phyloP scores from a whole-genome alignment of 768 basidiomycete genomes.

The Naematelia encephala region DNA sequence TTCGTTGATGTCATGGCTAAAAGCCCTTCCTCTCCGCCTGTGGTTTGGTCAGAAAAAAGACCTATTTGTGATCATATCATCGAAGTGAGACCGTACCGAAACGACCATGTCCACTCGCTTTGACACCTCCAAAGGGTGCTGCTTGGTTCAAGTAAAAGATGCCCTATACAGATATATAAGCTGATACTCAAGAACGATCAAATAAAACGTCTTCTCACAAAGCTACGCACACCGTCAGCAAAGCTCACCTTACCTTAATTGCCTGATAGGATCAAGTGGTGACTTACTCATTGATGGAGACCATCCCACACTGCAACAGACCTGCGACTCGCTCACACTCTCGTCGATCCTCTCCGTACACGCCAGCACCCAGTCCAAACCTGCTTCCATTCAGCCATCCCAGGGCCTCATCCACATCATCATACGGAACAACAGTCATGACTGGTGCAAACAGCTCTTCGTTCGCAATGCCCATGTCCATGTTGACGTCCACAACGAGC shows the following conservation, averaged over 20 bases:
- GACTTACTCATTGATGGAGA: constrained; percentile 88
- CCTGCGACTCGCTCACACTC: constrained; percentile 76
- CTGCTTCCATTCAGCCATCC: constrained; percentile 80
- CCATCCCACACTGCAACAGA: constrained; percentile 89
- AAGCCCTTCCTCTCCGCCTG: constrained; percentile 90
- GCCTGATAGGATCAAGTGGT: no score
- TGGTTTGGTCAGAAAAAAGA: constrained; percentile 20
- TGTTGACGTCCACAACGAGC: constrained; percentile 72
- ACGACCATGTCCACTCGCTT: constrained; percentile 86
- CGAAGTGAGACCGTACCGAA: constrained; percentile 61
- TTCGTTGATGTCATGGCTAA: constrained; percentile 83
- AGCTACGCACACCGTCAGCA: constrained; percentile 16
- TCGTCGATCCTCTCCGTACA: constrained; percentile 82
- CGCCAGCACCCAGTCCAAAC: constrained; percentile 88
- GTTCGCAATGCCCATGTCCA: constrained; percentile 70
- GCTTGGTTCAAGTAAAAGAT: constrained; percentile 65
- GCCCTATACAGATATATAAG: constrained; percentile 56
- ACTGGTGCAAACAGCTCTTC: constrained; percentile 92
- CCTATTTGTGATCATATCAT: no score
- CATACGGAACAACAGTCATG: constrained; percentile 79
- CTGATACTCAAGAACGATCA: constrained; percentile 33
- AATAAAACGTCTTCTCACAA: constrained; percentile 12
- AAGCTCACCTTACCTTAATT: no score
- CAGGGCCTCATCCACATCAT: constrained; percentile 77
- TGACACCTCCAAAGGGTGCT: constrained; percentile 90